A percentile compares a stretch with the other conserved stretches of the same genome.
Evolutionary conservation across 768 basidiomycete species (phyloP).

Genomic region (Sarcomyxa edulis): DNA sequence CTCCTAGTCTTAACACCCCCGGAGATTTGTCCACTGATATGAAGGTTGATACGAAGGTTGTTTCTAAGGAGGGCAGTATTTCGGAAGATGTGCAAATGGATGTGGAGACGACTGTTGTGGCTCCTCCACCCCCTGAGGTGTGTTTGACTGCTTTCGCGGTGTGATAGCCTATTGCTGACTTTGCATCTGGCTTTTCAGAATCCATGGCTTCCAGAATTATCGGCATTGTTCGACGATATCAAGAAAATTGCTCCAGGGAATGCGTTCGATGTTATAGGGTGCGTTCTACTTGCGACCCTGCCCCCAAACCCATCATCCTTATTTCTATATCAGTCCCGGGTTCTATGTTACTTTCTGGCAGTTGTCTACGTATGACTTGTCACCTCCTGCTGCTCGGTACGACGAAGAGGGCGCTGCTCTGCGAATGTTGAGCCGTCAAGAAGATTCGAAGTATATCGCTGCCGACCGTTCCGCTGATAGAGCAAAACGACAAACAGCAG

Average conservation of each 20-base stretch:
- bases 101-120: conserved; percentile 30
- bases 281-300: too few relatives aligned
- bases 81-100: conserved; percentile 50
- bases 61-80: background rate
- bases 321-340: conserved; percentile 53
- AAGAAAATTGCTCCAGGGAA: conserved; percentile 64
- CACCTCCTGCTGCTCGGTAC: conserved; percentile 72
- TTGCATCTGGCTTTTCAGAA: conserved; percentile 32
- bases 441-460: conserved; percentile 54
- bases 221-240: conserved; percentile 70
- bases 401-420: conserved; percentile 68
- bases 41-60: conserved; percentile 16
- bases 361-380: conserved; percentile 83
- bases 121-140: conserved; percentile 32
- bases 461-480: conserved; percentile 75
- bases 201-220: conserved; percentile 78
- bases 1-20: conserved; percentile 44
- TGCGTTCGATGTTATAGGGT: conserved; percentile 69
- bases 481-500: conserved; percentile 48
- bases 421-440: conserved; percentile 57
- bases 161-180: conserved; percentile 1
- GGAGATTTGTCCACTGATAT: conserved; percentile 19
- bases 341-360: conserved; percentile 99
- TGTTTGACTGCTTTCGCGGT: conserved; percentile 7
- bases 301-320: conserved; percentile 4